phyloP scores from a whole-genome alignment of 352 stramenopile genomes.

The Phytophthora rubi region DNA sequence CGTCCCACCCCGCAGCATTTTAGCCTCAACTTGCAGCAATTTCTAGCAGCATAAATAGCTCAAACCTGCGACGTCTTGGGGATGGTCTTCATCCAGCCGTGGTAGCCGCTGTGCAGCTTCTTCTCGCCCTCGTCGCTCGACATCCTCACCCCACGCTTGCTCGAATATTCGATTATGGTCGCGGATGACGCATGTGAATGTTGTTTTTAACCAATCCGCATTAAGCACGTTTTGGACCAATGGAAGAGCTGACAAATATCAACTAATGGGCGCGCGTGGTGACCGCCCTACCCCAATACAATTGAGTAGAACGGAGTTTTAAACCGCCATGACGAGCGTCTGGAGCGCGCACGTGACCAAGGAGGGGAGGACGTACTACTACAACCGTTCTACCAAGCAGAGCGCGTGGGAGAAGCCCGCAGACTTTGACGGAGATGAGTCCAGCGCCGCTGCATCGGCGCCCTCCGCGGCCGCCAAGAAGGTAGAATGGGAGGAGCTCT shows the following conservation, averaged over 20 bases:
- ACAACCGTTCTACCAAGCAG: slow-evolving; percentile 88
- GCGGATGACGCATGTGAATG: slow-evolving; percentile 10
- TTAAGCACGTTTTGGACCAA: not conserved
- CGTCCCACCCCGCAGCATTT: not conserved
- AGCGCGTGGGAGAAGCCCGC: slow-evolving; percentile 87
- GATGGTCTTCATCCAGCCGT: slow-evolving; percentile 91
- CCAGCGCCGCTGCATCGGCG: slow-evolving; percentile 5
- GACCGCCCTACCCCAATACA: not conserved
- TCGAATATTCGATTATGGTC: slow-evolving; percentile 32
- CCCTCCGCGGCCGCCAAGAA: slow-evolving; percentile 25
- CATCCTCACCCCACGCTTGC: slow-evolving; percentile 32
- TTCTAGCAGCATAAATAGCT: not conserved
- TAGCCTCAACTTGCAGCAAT: slow-evolving; percentile 2
- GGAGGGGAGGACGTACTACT: slow-evolving; percentile 88
- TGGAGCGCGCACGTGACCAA: slow-evolving; percentile 90
- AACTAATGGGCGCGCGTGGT: slow-evolving; percentile 1
- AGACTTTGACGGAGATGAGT: slow-evolving; percentile 73
- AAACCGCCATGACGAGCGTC: slow-evolving; percentile 39
- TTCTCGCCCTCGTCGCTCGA: slow-evolving; percentile 60
- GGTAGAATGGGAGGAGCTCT: slow-evolving; percentile 85
- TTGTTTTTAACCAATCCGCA: slow-evolving; percentile 12
- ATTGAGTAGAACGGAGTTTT: not conserved
- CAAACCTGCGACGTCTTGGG: slow-evolving; percentile 75
- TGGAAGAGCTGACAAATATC: slow-evolving; percentile 4
- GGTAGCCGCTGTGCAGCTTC: slow-evolving; percentile 85